Percentiles rank a stretch among this genome's conserved stretches.
Evolutionary conservation across 2,329 filamentous ascomycete genomes (phyloP).

Genomic region (Cytospora paraplurivora): DNA sequence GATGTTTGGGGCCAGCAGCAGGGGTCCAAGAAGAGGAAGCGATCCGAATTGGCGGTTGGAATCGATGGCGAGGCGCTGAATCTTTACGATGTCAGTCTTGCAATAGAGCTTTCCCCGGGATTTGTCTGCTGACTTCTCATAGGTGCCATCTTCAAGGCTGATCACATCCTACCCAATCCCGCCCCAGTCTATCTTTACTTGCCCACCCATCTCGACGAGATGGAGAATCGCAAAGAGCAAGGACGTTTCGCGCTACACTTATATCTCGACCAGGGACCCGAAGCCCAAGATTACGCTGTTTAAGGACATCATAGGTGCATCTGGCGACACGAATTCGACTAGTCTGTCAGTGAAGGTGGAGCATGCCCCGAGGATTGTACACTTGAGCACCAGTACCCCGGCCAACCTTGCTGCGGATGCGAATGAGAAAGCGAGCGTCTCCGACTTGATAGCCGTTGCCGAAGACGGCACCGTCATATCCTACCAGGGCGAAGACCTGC

Average conservation of each 20-base stretch:
- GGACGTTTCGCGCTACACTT: slow-evolving; percentile 61
- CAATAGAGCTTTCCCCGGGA: slow-evolving; percentile 12
- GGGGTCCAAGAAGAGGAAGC: slow-evolving; percentile 62
- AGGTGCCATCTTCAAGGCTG: slow-evolving; percentile 63
- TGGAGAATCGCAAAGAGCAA: slow-evolving; percentile 50
- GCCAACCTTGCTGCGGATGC: slow-evolving; percentile 25
- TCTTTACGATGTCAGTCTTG: slow-evolving; percentile 61
- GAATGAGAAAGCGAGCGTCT: slow-evolving; percentile 33
- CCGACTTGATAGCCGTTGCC: slow-evolving; percentile 59
- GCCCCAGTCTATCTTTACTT: slow-evolving; percentile 65
- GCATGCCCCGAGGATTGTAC: slow-evolving; percentile 44
- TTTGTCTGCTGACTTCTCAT: slow-evolving; percentile 29
- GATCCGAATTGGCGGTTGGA: slow-evolving; percentile 64
- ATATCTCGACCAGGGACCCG: slow-evolving; percentile 56
- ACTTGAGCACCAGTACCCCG: slow-evolving; percentile 42
- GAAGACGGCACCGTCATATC: slow-evolving; percentile 63
- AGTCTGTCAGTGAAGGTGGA: slow-evolving; percentile 49
- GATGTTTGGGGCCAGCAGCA: slow-evolving; percentile 63
- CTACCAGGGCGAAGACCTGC: slow-evolving; percentile 58
- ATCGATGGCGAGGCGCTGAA: slow-evolving; percentile 66
- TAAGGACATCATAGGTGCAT: slow-evolving; percentile 55
- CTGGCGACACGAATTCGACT: slow-evolving; percentile 55
- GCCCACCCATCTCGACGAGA: slow-evolving; percentile 61
- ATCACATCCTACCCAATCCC: slow-evolving; percentile 69
- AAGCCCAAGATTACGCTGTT: slow-evolving; percentile 60